Evolutionary conservation across 352 stramenopile species (phyloP), one percentile per base, ranked within the genome.

Genomic region (Pythium folliculosum): DNA sequence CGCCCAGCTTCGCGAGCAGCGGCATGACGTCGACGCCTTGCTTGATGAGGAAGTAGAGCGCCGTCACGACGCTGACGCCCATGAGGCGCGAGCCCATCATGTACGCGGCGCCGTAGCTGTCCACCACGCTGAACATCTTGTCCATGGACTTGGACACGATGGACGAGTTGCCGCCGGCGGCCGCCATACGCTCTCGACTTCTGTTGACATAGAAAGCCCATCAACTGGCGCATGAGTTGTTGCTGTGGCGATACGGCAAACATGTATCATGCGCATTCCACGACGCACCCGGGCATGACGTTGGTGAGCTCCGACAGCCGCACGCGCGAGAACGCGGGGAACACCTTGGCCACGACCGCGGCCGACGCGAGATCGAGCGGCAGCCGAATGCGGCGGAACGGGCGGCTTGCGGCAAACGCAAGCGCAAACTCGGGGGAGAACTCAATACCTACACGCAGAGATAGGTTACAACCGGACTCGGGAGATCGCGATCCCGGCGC

Each of bases 381-480:
- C 53, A 96, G 69, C 5, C 89, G 84, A 30, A 95, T 71, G 44
- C 88, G 85, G 4, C 88, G 89, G 65, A 96, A 90, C 13, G 89
- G 89, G 30, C 89, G 82, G 62, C 87, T 94, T 32, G 83, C 84
- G 16, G 86, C 88, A 57, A 94, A 96, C 16, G 89, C 89, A 22
- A 96, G 55, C 8, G 89, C 89, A 59, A 95, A 96, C 58, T 96
- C 89, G 9, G 89, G 84, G 30, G 88, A 94, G 63, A 96, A 92
- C 53, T 61, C 52, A 13, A 68, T 70, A 21, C 30, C 44, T 60
- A 23, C 7, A 32, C 54, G 23, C 7, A 30, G 13, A 52, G 16
- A 32, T 32, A 32, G 27, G 27, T 5, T 32, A 32, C 14, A 5
- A 48, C 22, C 19, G 43, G 22, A 14, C 38, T 19, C 22, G 9